Conservation (phyloP, 2,329 filamentous ascomycete genomes). For the Orbilia blumenaviensis region DNA sequence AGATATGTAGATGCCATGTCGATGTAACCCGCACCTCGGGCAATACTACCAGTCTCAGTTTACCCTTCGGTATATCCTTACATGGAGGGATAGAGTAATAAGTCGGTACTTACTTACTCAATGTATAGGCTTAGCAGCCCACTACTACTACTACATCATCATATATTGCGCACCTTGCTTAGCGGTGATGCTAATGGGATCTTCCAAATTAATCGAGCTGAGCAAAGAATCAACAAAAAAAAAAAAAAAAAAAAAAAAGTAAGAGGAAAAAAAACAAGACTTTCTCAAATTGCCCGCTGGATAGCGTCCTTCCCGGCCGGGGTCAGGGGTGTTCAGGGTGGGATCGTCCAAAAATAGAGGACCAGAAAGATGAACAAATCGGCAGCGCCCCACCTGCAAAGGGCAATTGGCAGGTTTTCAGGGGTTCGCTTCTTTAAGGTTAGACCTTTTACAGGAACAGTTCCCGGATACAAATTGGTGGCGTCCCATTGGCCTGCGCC, state of each 20-base stretch:
- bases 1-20: neutral
- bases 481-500: slow-evolving; percentile 12
- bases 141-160: too few species aligned
- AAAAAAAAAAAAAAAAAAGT: neutral
- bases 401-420: slow-evolving; percentile 25
- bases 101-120: too few species aligned
- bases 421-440: slow-evolving; percentile 50
- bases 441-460: slow-evolving; percentile 4
- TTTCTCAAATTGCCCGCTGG: slow-evolving; percentile 40
- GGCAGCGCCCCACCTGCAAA: slow-evolving; percentile 35
- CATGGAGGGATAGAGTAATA: too few species aligned
- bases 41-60: neutral
- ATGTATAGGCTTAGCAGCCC: too few species aligned
- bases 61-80: neutral
- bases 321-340: slow-evolving; percentile 16
- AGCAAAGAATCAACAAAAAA: too few species aligned
- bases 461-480: slow-evolving; percentile 18
- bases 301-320: slow-evolving; percentile 34
- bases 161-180: too few species aligned
- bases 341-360: slow-evolving; percentile 52
- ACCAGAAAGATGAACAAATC: slow-evolving; percentile 8
- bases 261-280: neutral
- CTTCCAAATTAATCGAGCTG: slow-evolving; percentile 4
- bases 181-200: neutral
- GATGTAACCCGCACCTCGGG: neutral